These are phyloP conservation scores for Verticillium dahliae DNA, from an alignment of 2,329 filamentous ascomycete genomes.

Conservation along the genomic window DNA sequence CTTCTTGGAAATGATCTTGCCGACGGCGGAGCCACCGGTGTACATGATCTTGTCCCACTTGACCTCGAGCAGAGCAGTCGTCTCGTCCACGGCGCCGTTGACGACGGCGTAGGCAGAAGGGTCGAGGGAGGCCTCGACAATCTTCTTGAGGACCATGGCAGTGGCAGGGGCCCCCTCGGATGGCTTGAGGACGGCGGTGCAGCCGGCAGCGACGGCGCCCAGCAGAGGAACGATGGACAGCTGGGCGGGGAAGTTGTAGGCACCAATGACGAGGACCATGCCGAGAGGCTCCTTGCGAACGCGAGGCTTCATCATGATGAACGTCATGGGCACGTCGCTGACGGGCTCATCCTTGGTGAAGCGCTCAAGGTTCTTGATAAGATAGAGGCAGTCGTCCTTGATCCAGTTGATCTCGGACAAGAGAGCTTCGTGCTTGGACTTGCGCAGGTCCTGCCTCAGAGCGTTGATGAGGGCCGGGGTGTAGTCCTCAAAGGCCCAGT, in stretches of 20 bases:
- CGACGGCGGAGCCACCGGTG: conserved; percentile 74
- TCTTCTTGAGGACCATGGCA: conserved; percentile 72
- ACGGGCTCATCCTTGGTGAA: conserved; percentile 80
- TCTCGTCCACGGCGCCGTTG: conserved; percentile 77
- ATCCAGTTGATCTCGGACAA: conserved; percentile 72
- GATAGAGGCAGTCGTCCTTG: conserved; percentile 74
- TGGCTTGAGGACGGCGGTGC: conserved; percentile 85
- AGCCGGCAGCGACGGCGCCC: conserved; percentile 88
- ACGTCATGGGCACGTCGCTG: conserved; percentile 60
- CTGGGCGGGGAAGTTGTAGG: conserved; percentile 91
- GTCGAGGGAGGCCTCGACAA: conserved; percentile 72
- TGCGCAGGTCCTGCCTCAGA: conserved; percentile 70
- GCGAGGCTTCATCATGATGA: conserved; percentile 63
- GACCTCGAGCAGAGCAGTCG: conserved; percentile 72
- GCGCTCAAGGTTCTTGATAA: conserved; percentile 68
- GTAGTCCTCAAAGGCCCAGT: conserved; percentile 85
- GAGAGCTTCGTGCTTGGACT: conserved; percentile 67
- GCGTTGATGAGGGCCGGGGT: conserved; percentile 67
- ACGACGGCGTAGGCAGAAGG: conserved; percentile 67
- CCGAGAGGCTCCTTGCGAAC: conserved; percentile 87
- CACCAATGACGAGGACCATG: conserved; percentile 75
- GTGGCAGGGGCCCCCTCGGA: conserved; percentile 74
- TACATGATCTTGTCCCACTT: conserved; percentile 99
- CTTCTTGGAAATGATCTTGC: conserved; percentile 82
- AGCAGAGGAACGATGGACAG: conserved; percentile 72